Evolutionary conservation across 495 filamentous ascomycete genomes (phyloP).

Genomic region (Arthonia radiata): DNA sequence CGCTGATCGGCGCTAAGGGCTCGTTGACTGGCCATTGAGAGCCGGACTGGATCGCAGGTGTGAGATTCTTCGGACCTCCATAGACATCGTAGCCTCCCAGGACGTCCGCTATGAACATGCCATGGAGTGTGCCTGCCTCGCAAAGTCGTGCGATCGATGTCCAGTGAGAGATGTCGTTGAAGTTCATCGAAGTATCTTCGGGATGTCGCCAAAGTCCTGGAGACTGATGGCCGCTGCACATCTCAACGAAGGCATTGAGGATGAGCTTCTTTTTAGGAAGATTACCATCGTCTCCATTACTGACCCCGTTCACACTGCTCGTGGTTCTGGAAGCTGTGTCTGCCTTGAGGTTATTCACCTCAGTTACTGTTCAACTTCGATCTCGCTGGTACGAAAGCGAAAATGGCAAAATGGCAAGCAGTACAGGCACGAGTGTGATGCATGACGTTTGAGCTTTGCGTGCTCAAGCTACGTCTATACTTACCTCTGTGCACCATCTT

Average conservation of each 20-base stretch:
- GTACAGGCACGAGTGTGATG: too few species aligned
- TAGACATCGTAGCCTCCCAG: conserved; percentile 43
- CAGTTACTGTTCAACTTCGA: too few species aligned
- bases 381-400: too few species aligned
- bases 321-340: too few species aligned
- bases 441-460: too few species aligned
- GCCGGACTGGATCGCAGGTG: conserved; percentile 30
- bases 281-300: too few species aligned
- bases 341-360: too few species aligned
- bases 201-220: conserved; percentile 37
- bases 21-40: conserved; percentile 42
- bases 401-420: too few species aligned
- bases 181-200: conserved; percentile 24
- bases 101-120: conserved; percentile 35
- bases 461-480: too few species aligned
- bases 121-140: conserved; percentile 33
- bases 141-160: conserved; percentile 28
- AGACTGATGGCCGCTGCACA: conserved; percentile 34
- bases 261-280: conserved; percentile 34
- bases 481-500: too few species aligned
- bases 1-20: conserved; percentile 20
- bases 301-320: too few species aligned
- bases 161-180: conserved; percentile 31
- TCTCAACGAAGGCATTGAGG: conserved; percentile 41
- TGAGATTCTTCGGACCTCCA: conserved; percentile 23